Conservation (phyloP, 371 early-diverging fungal genomes). For the Zancudomyces culisetae region DNA sequence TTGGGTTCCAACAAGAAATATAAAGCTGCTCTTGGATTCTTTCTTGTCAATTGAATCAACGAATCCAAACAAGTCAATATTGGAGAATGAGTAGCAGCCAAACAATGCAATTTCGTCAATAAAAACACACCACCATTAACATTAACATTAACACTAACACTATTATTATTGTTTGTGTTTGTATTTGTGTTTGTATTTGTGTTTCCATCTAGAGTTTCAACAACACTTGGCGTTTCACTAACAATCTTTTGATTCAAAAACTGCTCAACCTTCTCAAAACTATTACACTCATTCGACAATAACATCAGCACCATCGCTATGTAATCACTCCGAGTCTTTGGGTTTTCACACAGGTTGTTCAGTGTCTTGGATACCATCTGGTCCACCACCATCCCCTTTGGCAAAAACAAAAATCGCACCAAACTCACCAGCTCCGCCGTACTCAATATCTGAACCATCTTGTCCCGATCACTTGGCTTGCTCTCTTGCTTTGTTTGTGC, state of each 20-base stretch:
- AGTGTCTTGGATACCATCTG: constrained; percentile 48
- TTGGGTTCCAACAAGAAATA: constrained; percentile 18
- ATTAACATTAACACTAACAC: not conserved
- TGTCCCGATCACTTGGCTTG: constrained; percentile 4
- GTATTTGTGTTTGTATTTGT: not conserved
- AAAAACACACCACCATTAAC: not conserved
- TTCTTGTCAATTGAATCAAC: constrained; percentile 28
- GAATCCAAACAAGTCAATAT: constrained; percentile 71
- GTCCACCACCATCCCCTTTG: constrained; percentile 38
- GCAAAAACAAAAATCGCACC: constrained; percentile 44
- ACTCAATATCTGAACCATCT: constrained; percentile 67
- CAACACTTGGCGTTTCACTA: not conserved
- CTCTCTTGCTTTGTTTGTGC: not conserved
- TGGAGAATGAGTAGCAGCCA: constrained; percentile 2
- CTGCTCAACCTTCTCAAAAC: constrained; percentile 15
- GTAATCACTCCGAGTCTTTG: constrained; percentile 63
- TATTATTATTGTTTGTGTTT: not conserved
- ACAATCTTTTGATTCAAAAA: constrained; percentile 14
- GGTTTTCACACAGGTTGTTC: constrained; percentile 77
- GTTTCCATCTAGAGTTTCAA: not conserved
- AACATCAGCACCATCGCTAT: constrained; percentile 68
- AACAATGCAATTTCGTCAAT: not conserved
- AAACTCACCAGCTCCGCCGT: constrained; percentile 59
- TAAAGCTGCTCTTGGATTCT: constrained; percentile 13
- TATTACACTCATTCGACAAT: constrained; percentile 37